A percentile compares a stretch with the other conserved stretches of the same genome.
phyloP scores from a whole-genome alignment of 1,139 yeast genomes.

The Pichia kudriavzevii region DNA sequence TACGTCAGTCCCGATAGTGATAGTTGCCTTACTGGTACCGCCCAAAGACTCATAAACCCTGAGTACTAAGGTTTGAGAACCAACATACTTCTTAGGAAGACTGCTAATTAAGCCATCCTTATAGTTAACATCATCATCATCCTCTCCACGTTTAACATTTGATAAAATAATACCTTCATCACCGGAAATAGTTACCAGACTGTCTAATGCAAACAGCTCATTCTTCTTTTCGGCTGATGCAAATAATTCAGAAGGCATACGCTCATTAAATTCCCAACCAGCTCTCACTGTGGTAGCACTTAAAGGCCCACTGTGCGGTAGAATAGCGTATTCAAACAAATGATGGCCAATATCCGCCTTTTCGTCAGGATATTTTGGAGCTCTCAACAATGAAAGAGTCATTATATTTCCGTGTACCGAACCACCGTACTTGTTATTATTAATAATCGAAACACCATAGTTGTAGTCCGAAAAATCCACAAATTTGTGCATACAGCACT shows the following conservation, averaged over 20 bases:
- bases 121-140: conserved; percentile 49
- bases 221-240: conserved; percentile 11
- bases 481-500: conserved; percentile 89
- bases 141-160: conserved; percentile 81
- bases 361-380: conserved; percentile 89
- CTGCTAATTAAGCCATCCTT: conserved; percentile 26
- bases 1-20: conserved; percentile 35
- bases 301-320: conserved; percentile 70
- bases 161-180: conserved; percentile 59
- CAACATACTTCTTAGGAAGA: conserved; percentile 35
- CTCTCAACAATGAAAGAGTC: conserved; percentile 72
- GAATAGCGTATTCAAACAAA: conserved; percentile 71
- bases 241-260: conserved; percentile 18
- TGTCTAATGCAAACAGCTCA: conserved; percentile 9
- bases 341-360: conserved; percentile 92
- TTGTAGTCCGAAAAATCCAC: conserved; percentile 82
- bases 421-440: conserved; percentile 86
- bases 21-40: conserved; percentile 52
- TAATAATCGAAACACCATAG: conserved; percentile 83
- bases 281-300: conserved; percentile 58
- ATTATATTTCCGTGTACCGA: conserved; percentile 84
- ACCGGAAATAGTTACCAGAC: conserved; percentile 33
- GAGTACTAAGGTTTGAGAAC: conserved; percentile 50
- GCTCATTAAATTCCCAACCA: conserved; percentile 74
- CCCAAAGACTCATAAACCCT: conserved; percentile 86